Evolutionary conservation across 306 rosid genomes (phyloP), one percentile per base, ranked within the genome.

Genomic region (Argentina anserina): DNA sequence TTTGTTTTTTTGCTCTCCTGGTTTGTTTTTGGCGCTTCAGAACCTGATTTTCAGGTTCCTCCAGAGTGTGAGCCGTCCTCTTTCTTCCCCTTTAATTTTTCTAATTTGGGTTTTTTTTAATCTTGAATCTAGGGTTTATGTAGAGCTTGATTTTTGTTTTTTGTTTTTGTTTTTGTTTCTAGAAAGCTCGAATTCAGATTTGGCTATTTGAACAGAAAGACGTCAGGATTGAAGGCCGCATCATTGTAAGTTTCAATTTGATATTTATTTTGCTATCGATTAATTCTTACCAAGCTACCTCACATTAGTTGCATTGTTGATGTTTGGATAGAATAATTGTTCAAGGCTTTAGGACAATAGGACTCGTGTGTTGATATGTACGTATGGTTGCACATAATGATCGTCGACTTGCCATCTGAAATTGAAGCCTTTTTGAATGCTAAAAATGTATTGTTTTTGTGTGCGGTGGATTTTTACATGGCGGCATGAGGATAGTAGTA

Each of bases 31-130:
- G 25, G 37, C 78, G 36, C 64, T 15, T 23, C 87, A 92, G 97
- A 92, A 89, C 86, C 78, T 92, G 93, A 92, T 92, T 68, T 92
- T 92, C 86, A 86, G 97, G 81, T 92, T 92, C 67, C 97, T 89
- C 69, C 96, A 92, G 73, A 92, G 90, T 77, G 96, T 89, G 86
- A 87, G 90, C 71, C 7, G n/a, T 68, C 55, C 34, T 25, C 3
- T 11, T 14, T 39, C 15, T 26, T 64, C 45, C 45, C 25, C 18
- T 23, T 46, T 36, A 11, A 26, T 37, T 49, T 52, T 39, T 17
- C 13, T 17, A 9, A 52, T 65, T 59, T 26, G 63, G 29, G 2
- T 36, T 71, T 76, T 74, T 74, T 17, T 63, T 31, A 69, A 18
- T 17, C 20, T 49, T 9, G n/a, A 20, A n/a, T 49, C 21, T 23